A percentile compares a stretch with the other conserved stretches of the same genome.
These are phyloP conservation scores for Panellus pusillus DNA, from an alignment of 768 basidiomycete genomes.

Conservation along the genomic window DNA sequence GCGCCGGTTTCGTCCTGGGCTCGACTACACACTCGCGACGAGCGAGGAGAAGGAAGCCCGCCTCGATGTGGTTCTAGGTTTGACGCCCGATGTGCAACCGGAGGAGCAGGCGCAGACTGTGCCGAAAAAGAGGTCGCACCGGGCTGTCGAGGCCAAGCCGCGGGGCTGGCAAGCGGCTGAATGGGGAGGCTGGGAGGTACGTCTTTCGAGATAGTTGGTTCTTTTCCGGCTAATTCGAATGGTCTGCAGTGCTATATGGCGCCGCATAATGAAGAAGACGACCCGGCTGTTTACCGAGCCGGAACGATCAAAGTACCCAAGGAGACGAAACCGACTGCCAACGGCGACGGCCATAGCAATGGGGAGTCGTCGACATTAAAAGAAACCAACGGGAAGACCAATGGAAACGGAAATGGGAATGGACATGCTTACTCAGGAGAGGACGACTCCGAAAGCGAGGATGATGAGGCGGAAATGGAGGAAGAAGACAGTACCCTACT, in stretches of 20 bases:
- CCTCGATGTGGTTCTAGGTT: constrained; percentile 82
- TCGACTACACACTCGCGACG: constrained; percentile 94
- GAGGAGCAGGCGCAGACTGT: constrained; percentile 29
- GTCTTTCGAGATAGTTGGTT: constrained; percentile 22
- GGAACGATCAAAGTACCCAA: constrained; percentile 47
- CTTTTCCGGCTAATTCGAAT: background rate
- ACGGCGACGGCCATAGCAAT: background rate
- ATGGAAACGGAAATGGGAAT: constrained; percentile 21
- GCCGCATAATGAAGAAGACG: constrained; percentile 91
- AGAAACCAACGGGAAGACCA: constrained; percentile 16
- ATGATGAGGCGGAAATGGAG: constrained; percentile 45
- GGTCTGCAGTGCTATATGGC: constrained; percentile 83
- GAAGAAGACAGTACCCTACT: constrained; percentile 80
- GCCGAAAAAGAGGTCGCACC: constrained; percentile 29
- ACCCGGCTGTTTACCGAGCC: constrained; percentile 89
- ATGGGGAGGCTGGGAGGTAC: constrained; percentile 94
- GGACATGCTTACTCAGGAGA: constrained; percentile 8
- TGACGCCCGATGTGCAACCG: constrained; percentile 66
- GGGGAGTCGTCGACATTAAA: constrained; percentile 6
- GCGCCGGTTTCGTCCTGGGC: constrained; percentile 84
- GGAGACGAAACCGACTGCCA: constrained; percentile 5
- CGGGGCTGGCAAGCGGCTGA: constrained; percentile 69
- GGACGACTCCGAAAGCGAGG: constrained; percentile 21
- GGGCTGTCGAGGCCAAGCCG: constrained; percentile 30
- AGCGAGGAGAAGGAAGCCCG: constrained; percentile 79